Evolutionary conservation across 805 yeast genomes (phyloP), one percentile per base, ranked within the genome.

Genomic region (Yarrowia osloensis): DNA sequence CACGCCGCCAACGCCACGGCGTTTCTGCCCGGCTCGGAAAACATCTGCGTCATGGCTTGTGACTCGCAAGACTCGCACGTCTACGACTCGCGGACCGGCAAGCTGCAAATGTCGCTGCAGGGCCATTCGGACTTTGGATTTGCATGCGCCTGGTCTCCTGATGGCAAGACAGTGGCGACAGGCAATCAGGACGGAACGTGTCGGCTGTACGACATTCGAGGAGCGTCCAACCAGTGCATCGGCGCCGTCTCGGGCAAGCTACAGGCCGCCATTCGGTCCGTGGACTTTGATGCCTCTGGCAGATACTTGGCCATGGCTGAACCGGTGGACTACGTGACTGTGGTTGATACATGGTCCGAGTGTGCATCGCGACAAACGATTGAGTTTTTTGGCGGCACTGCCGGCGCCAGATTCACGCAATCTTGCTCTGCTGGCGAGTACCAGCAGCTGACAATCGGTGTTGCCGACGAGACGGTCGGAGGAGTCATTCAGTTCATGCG

Each of bases 141-240:
- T 69, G 79, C 86, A 46, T 86, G 88, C 72, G 88, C 85, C 70
- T 86, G 89, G 89, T 77, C 78, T 15, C 40, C 44, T 3, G 47
- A 55, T 12, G 63, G 63, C 4, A 75, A 81, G 55, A 70, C 77
- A 5, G 69, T 86, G 19, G 82, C 84, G 4, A 82, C 88, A 0
- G 89, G 89, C 6, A 84, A 81, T 71, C 89, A 86, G 73, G 90
- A 86, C 73, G 82, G 86, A 2, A 81, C 86, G 9, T 81, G 85
- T 13, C 76, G 84, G 46, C 70, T 85, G 9, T 85, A 83, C 80
- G 89, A 86, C 74, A 73, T 79, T 46, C 72, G 90, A 59, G 75
- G 71, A 11, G 17, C 37, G n/a, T 47, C 67, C 19, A 63, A 63
- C 47, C 67, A 61, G 13, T 63, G 49, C 22, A 19, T 59, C 40